Evolutionary conservation across 139 green algal genomes (phyloP).

Genomic region (Pleodorina starrii): DNA sequence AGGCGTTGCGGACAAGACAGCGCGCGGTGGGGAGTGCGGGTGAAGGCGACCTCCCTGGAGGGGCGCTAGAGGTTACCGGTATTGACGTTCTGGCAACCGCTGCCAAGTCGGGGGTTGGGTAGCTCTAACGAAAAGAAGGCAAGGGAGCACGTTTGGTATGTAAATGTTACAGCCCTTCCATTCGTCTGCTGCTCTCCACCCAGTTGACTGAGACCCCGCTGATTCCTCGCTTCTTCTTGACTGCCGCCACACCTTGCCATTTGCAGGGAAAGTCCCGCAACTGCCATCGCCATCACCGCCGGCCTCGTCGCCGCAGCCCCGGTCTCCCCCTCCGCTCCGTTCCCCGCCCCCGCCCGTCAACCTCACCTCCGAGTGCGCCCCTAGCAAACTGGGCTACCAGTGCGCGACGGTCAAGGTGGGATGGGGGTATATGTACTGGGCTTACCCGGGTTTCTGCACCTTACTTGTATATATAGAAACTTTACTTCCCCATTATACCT

Average conservation of each 20-base stretch:
- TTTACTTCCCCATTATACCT: background rate
- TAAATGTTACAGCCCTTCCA: background rate
- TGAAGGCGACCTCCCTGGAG: no score
- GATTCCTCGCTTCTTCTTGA: background rate
- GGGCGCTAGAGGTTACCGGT: no score
- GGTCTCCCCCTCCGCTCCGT: background rate
- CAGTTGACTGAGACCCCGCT: no score
- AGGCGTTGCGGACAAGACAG: background rate
- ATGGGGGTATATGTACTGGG: background rate
- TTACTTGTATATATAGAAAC: background rate
- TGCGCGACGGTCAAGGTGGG: background rate
- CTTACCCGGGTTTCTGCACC: background rate
- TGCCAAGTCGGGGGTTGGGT: no score
- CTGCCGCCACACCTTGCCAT: background rate
- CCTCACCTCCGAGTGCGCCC: background rate
- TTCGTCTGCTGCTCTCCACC: no score
- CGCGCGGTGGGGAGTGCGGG: no score
- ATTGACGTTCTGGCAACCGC: no score
- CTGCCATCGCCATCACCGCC: background rate
- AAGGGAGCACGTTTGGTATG: no score
- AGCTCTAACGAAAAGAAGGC: no score
- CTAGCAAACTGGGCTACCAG: conserved; percentile 11
- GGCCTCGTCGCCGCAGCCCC: background rate
- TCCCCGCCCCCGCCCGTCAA: background rate
- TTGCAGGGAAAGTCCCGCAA: background rate